Evolutionary conservation across 208 protist genomes (phyloP), one percentile per base, ranked within the genome.

Genomic region (Phytomonas sp.): DNA sequence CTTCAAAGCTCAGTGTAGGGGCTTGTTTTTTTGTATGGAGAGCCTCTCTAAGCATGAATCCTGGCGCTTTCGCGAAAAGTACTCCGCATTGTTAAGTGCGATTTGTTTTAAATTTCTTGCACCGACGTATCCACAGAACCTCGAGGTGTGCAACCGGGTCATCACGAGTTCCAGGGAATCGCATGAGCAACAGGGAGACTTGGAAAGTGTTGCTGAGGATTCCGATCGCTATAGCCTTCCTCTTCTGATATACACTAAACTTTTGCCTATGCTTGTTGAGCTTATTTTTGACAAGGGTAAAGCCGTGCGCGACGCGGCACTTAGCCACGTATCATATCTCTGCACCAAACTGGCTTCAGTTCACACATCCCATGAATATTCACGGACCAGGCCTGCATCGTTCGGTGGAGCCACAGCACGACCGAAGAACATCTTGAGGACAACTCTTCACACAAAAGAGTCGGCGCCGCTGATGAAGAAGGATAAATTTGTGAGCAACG

Each of bases 271-370:
- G 61, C 72, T 92, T 0, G 87, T 93, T 19, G 73, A 80, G 29
- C 76, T 82, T 31, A 71, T 94, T 23, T 94, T 94, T 69, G 89
- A 94, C 72, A 92, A 89, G 69, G 87, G 86, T 34, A 85, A 83
- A 63, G 84, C 82, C 0, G 86, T 92, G 30, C 86, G 89, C 26
- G 89, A 92, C 60, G 65, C 77, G 32, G 86, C 89, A 14, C 72
- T 94, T 4, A 79, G 80, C 29, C 79, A 80, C 31, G 75, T 29
- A 29, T 19, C 32, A 1, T 30, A 19, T 26, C 40, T 34, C n/a
- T 59, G 19, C 42, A 36, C 65, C n/a, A 76, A 70, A n/a, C 69
- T 30, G 32, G 31, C 60, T 32, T 64, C 60, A 4, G 1, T 37
- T 16, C 60, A 64, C n/a, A 23, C 60, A 7, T 7, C 0, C 12